phyloP scores from a whole-genome alignment of 371 early-diverging fungal genomes.

The Choanephora cucurbitarum region DNA sequence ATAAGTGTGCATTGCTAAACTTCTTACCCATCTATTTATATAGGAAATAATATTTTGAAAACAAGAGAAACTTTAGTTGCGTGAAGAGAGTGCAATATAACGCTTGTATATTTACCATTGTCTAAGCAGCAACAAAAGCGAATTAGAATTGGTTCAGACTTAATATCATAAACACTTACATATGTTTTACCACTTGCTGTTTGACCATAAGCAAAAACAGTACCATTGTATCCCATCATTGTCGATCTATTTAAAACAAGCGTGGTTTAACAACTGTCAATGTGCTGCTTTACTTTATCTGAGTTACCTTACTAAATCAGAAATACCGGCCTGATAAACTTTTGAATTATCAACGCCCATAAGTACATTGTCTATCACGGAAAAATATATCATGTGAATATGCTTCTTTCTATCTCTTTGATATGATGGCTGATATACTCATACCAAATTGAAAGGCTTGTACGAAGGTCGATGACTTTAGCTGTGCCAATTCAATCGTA shows the following conservation, averaged over 20 bases:
- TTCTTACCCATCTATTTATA: slow-evolving; percentile 36
- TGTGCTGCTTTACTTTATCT: too few relatives aligned
- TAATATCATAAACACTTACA: too few relatives aligned
- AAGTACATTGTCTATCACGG: slow-evolving; percentile 27
- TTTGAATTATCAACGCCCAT: slow-evolving; percentile 30
- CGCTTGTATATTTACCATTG: slow-evolving; percentile 26
- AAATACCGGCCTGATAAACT: slow-evolving; percentile 36
- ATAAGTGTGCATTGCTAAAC: neutral
- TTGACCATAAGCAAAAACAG: slow-evolving; percentile 81
- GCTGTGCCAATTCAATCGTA: slow-evolving; percentile 10
- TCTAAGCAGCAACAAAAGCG: slow-evolving; percentile 9
- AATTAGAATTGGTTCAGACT: too few relatives aligned
- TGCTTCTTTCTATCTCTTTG: neutral
- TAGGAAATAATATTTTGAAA: neutral
- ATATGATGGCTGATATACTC: too few relatives aligned
- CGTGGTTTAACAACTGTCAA: neutral
- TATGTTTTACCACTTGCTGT: slow-evolving; percentile 85
- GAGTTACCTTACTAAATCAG: slow-evolving; percentile 39
- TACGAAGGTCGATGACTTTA: slow-evolving; percentile 11
- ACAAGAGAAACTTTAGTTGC: neutral
- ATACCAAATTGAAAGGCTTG: slow-evolving; percentile 25
- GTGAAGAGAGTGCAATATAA: too few relatives aligned
- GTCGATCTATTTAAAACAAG: slow-evolving; percentile 19
- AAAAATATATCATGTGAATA: slow-evolving; percentile 3
- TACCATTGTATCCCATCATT: slow-evolving; percentile 38